phyloP scores from a whole-genome alignment of 2,329 filamentous ascomycete genomes.

The Amylocarpus encephaloides region DNA sequence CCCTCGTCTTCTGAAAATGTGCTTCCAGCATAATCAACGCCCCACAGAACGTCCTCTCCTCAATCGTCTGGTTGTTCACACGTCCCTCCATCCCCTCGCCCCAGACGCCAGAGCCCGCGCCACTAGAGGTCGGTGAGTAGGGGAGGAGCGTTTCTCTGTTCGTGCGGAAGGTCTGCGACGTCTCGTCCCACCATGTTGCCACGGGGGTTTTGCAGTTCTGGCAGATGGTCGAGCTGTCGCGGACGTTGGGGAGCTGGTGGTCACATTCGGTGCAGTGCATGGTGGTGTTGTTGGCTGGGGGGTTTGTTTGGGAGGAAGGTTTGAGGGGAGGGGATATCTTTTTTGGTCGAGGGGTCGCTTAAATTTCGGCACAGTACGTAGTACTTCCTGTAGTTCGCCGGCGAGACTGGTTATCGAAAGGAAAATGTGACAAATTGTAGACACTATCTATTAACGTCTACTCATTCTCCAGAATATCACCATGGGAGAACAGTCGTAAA shows the following conservation, averaged over 20 bases:
- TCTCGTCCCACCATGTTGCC: slow-evolving; percentile 30
- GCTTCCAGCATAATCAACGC: slow-evolving; percentile 56
- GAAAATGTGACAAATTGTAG: no score
- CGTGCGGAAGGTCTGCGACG: slow-evolving; percentile 26
- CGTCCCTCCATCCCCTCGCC: slow-evolving; percentile 17
- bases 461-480: no score
- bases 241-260: slow-evolving; percentile 23
- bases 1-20: slow-evolving; percentile 50
- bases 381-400: no score
- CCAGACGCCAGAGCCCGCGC: slow-evolving; percentile 2
- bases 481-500: no score
- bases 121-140: slow-evolving; percentile 4
- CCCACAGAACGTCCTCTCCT: slow-evolving; percentile 56
- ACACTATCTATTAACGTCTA: no score
- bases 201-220: slow-evolving; percentile 29
- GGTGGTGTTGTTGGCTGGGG: no score
- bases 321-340: background rate
- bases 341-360: background rate
- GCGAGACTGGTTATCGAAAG: no score
- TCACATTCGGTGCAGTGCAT: slow-evolving; percentile 27
- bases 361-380: slow-evolving; percentile 2
- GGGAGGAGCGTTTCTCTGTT: slow-evolving; percentile 26
- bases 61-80: slow-evolving; percentile 43
- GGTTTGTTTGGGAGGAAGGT: background rate
- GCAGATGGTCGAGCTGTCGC: slow-evolving; percentile 26